Evolutionary conservation across 306 rosid species (phyloP), one percentile per base, ranked within the genome.

Genomic region (Gleditsia sinensis): DNA sequence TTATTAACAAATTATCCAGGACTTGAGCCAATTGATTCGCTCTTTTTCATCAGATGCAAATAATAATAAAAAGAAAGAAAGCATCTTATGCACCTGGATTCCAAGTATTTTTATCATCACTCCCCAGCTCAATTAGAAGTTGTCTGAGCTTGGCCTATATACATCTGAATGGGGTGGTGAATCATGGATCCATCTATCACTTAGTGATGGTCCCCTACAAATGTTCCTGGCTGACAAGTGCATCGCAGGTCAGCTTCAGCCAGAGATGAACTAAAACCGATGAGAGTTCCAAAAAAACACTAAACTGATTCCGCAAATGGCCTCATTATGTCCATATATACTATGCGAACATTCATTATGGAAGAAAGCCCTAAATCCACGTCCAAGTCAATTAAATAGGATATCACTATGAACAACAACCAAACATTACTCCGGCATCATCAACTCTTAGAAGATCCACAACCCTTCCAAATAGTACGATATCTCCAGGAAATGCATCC

Each of bases 401-500:
- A n/a, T n/a, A n/a, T 80, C 69, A 33, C 34, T 24, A 57, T 55
- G 20, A 63, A n/a, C n/a, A 7, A 57, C n/a, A 68, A 48, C 45
- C 75, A 63, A 62, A 69, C 20, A 81, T 62, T 61, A 67, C 50
- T 24, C 36, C 25, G 50, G 67, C 69, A 58, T 36, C 45, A 50
- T 28, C 68, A 95, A 97, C 99, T 95, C 99, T 80, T 55, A 95
- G 91, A 78, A 95, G 98, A 88, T 92, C 87, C 79, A 95, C 97
- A 75, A 92, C 99, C 80, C 98, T 89, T 48, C 91, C 85, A 81
- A 92, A 95, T 55, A 95, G 92, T 67, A 95, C 92, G 79, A 95
- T 92, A 82, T 95, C 99, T 77, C 99, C 98, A 77, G 99, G 99
- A 85, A 95, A 90, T 73, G 99, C 98, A 80, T 95, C 99, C 73